Evolutionary conservation across 352 stramenopile genomes (phyloP).

Genomic region (Phytophthora capsici): DNA sequence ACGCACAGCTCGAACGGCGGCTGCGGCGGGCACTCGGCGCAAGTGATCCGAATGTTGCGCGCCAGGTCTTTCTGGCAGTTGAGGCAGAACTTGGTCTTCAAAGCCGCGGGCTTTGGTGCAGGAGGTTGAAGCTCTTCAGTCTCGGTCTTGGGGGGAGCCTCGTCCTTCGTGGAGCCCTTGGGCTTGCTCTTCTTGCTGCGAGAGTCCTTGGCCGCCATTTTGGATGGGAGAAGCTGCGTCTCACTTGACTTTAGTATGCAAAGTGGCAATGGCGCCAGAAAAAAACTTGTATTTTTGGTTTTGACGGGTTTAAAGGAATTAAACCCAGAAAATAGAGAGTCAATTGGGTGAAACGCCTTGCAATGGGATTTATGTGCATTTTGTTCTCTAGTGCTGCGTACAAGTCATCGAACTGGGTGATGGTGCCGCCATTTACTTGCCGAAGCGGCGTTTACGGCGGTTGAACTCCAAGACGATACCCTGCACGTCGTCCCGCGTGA

Average conservation of each 20-base stretch:
- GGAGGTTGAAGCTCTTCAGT: conserved; percentile 11
- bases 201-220: conserved; percentile 30
- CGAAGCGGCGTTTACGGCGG: conserved; percentile 88
- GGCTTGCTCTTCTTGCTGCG: conserved; percentile 44
- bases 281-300: conserved; percentile 8
- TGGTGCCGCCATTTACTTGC: conserved; percentile 64
- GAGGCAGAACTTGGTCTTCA: conserved; percentile 82
- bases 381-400: conserved; percentile 11
- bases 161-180: conserved; percentile 5
- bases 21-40: conserved; percentile 67
- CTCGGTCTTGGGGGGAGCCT: background rate
- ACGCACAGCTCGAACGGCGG: conserved; percentile 90
- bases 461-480: conserved; percentile 87
- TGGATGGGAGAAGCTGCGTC: conserved; percentile 10
- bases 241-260: conserved; percentile 34
- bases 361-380: conserved; percentile 7
- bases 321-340: too few relatives aligned
- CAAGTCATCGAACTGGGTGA: background rate
- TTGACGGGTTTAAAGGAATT: background rate
- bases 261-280: conserved; percentile 24
- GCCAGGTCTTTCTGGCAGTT: conserved; percentile 89
- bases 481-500: conserved; percentile 85
- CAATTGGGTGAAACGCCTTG: too few relatives aligned
- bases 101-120: conserved; percentile 34
- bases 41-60: conserved; percentile 88